Base-by-base conservation (phyloP, 2,329 filamentous ascomycete species). In the Fusarium coicis region DNA sequence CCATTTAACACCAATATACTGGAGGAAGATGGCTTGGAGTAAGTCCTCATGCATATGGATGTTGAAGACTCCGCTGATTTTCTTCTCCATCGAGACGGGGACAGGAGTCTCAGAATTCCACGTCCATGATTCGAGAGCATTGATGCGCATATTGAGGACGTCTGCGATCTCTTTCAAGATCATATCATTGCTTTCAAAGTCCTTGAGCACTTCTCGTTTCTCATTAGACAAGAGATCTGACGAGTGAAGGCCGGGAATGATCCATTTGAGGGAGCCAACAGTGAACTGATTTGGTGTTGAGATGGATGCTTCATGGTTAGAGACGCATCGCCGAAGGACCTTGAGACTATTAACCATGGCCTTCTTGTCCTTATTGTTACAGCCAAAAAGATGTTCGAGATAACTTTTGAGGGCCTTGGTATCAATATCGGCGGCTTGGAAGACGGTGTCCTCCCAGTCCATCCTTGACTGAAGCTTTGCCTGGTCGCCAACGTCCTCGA, bases 11-110 rank as follows among this genome's bases (percentile, higher is more conserved):
- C 86, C 86, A 32, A 88, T 80, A 58, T 84, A 86, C 50, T 88
- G 85, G 0, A 88, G 76, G n/a, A 88, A 83, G 2, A 88, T 82
- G 2, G 85, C 85, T 59, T 88, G 85, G 4, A 87, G 81, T 1
- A 87, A 81, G 37, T 88, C 86, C 68, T 88, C 85, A 40, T 88
- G 84, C 84, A 87, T 87, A 65, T 83, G 82, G n/a, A 87, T 80
- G 43, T 85, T 83, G 73, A 86, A 88, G 30, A 84, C 79, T 1
- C 86, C 86, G 19, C 80, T 87, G 34, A 88, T 83, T 63, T 86
- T 84, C n/a, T 85, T 83, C 19, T 83, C 82, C 76, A 85, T 83
- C 69, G 85, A 79, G 1, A 87, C 75, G 0, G 77, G 76, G 1
- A 87, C 81, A 7, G 81, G 80, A 0, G 79, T 73, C 2, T 83